Evolutionary conservation across 768 basidiomycete genomes (phyloP), one percentile per base, ranked within the genome.

Genomic region (Kwoniella pini): DNA sequence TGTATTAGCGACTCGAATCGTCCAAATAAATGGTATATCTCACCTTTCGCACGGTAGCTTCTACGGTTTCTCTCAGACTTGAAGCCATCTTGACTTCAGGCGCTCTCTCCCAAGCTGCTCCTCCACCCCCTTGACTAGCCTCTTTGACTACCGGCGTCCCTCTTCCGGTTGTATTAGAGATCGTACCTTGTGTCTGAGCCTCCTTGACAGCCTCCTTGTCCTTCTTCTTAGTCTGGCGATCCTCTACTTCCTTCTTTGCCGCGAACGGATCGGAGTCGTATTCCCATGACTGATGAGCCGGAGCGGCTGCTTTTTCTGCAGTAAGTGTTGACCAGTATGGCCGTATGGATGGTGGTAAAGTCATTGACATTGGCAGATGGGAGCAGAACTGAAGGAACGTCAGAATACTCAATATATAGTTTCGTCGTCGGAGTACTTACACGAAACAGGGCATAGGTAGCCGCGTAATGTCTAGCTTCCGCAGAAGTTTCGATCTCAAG

Each of bases 401-500:
- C 39, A 6, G 40, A 28, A 11, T n/a, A 30, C 5, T 27, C 26
- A 26, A 26, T 6, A 7, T 11, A 15, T 15, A n/a, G 38, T 28
- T 21, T 1, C 26, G 48, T n/a, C 11, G 39, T 28, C 19, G 12
- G 52, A n/a, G n/a, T n/a, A 4, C 78, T 80, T 79, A 93, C 91
- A 68, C 91, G 86, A 77, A 92, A 89, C 54, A 95, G 79, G 39
- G 89, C 89, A 69, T 89, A 91, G 2, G 87, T 88, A 15, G 91
- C 91, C 38, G 87, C 91, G 87, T 89, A 93, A 73, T 96, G 93
- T 55, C 87, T 88, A 27, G 92, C 91, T 79, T 95, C 90, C 22
- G 87, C 73, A 6, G 86, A 83, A n/a, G 86, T 86, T 1, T 84
- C 82, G 62, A 85, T 81, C 44, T 83, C 79, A 65, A 89, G 84